Evolutionary conservation across 2,329 filamentous ascomycete genomes (phyloP), one percentile per base, ranked within the genome.

Genomic region (Chalara sp.): DNA sequence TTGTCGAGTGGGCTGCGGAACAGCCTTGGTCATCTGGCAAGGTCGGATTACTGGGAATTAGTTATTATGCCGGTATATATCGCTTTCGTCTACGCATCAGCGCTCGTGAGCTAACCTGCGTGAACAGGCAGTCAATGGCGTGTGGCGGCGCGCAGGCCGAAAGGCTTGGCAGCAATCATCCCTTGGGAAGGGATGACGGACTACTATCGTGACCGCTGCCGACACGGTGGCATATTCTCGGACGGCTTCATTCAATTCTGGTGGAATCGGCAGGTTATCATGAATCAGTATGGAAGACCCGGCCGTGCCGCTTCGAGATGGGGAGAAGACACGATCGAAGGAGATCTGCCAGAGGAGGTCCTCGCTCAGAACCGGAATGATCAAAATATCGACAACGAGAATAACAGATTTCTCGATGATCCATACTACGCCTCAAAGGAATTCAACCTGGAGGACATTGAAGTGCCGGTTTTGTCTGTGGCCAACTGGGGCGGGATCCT

Each of bases 221-320:
- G 79, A 0, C 81, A 84, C 51, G 81, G 81, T 1, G 81, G 81
- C 0, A 84, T 84, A 44, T 61, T 82, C 2, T 79, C 78, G 0
- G 76, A 82, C 56, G 63, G 61, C 0, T 83, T 83, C 58, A 83
- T 85, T 58, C 61, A 67, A 10, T 79, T 83, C 58, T 86, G 82
- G 83, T 86, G 81, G 81, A 75, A 84, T 59, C 72, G 80, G 0
- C 82, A 86, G 61, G 80, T 86, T 6, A 68, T 85, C 6, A 71
- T 72, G 0, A 87, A 87, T 59, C 85, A 89, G 63, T 88, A 88
- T 53, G 84, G 84, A 1, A 71, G 70, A 7, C 71, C 74, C 2
- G 75, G 73, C 1, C 66, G 76, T 33, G 66, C 66, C 1, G 73
- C 70, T 2, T 56, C 64, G 30, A 62, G 52, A 61, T 43, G 60